Conservation (phyloP, 2,329 filamentous ascomycete genomes). For the Dendryphion nanum region DNA sequence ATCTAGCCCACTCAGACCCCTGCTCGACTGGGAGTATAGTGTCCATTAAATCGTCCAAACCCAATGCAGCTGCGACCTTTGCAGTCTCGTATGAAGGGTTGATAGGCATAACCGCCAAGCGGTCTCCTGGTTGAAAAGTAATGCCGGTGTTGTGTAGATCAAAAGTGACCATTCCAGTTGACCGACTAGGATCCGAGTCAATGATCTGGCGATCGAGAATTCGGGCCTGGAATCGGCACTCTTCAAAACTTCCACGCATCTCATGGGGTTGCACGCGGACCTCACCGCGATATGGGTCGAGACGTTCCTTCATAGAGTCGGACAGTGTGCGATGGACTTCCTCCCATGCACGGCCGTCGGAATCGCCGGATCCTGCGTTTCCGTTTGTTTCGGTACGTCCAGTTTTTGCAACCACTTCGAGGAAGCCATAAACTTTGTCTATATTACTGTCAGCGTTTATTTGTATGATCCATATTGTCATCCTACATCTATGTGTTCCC, state of each 20-base stretch:
- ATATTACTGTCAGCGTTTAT: background rate
- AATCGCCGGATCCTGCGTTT: slow-evolving; percentile 46
- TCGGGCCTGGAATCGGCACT: slow-evolving; percentile 51
- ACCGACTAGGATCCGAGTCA: slow-evolving; percentile 46
- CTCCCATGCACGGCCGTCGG: slow-evolving; percentile 48
- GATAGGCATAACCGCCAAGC: slow-evolving; percentile 54
- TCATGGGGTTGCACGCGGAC: slow-evolving; percentile 52
- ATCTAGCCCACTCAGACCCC: slow-evolving; percentile 45
- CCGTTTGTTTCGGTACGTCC: slow-evolving; percentile 56
- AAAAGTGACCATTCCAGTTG: slow-evolving; percentile 50
- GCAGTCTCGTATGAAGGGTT: slow-evolving; percentile 55
- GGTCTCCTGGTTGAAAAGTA: slow-evolving; percentile 52
- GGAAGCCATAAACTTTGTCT: slow-evolving; percentile 55
- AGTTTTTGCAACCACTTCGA: slow-evolving; percentile 55
- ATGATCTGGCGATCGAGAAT: slow-evolving; percentile 46
- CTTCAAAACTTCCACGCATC: slow-evolving; percentile 55
- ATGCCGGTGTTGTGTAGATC: slow-evolving; percentile 54
- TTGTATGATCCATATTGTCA: background rate
- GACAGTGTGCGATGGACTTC: slow-evolving; percentile 53
- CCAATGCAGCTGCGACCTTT: slow-evolving; percentile 52
- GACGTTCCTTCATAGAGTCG: slow-evolving; percentile 53
- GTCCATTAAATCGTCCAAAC: slow-evolving; percentile 47
- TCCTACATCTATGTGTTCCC: slow-evolving; percentile 49
- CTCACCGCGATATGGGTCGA: slow-evolving; percentile 49
- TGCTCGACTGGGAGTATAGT: slow-evolving; percentile 39